Base-by-base conservation (phyloP, 257 asterid species). In the Perilla frutescens region DNA sequence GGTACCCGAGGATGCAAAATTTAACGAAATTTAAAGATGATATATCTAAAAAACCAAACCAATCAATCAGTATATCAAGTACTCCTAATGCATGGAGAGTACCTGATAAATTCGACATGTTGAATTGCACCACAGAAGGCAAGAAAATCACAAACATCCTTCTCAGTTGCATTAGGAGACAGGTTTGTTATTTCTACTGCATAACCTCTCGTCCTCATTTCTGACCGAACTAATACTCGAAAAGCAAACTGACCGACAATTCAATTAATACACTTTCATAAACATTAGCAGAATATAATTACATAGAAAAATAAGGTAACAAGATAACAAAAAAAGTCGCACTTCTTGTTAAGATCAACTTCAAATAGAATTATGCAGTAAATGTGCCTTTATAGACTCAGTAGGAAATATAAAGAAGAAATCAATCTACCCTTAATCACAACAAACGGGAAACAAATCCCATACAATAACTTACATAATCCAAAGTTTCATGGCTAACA, bases 61-160 rank as follows among this genome's bases (percentile, higher is more conserved):
- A 37, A 57, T 39, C 26, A 26, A 43, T 12, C 31, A 70, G 26
- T 3, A 32, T 36, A 36, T 59, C 26, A 51, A 9, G 40, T 43
- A 69, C 6, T 41, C 14, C 34, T 1, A 57, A 1, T 11, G 43
- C 44, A 11, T 4, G 49, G 50, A 60, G 37, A 3, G 43, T 72
- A 92, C 96, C 96, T 92, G 84, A 86, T 79, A 62, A 92, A 74
- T 57, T 90, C 92, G 11, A 92, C 85, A 73, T 81, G 87, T 49
- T 88, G 90, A 67, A 92, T 87, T 60, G 84, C 78, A 62, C 98
- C 96, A 79, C 96, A 92, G 71, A 92, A 85, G 48, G 88, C 86
- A 50, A 92, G 89, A 76, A 90, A 92, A 80, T 88, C 89, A 29
- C 56, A 71, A 13, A 92, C 83, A 77, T 92, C 96, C 83, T 90